Percentiles rank a stretch among this genome's conserved stretches.
phyloP scores from a whole-genome alignment of 2,329 filamentous ascomycete genomes.

The Coleophoma crateriformis region DNA sequence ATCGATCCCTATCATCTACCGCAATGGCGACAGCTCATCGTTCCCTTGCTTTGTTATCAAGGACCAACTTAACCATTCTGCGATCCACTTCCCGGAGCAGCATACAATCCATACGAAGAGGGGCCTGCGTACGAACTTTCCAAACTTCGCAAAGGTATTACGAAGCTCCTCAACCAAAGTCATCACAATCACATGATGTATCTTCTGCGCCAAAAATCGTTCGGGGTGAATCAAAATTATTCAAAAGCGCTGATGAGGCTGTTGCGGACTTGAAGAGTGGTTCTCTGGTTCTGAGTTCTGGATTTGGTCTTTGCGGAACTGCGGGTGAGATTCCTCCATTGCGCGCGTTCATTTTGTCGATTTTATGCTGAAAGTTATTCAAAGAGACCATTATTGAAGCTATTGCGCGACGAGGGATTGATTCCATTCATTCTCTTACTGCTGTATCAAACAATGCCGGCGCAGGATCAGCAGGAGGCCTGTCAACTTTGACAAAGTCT shows the following conservation, averaged over 20 bases:
- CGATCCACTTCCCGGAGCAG: slow-evolving; percentile 3
- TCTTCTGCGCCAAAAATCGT: slow-evolving; percentile 14
- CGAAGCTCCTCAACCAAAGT: slow-evolving; percentile 9
- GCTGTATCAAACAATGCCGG: slow-evolving; percentile 81
- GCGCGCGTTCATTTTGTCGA: neutral
- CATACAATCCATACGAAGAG: slow-evolving; percentile 2
- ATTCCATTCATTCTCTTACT: slow-evolving; percentile 53
- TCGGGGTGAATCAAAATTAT: slow-evolving; percentile 18
- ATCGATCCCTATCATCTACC: no score
- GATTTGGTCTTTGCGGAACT: slow-evolving; percentile 78
- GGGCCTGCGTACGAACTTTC: slow-evolving; percentile 1
- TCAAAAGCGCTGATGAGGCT: slow-evolving; percentile 19
- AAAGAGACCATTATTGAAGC: slow-evolving; percentile 67
- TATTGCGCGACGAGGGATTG: slow-evolving; percentile 52
- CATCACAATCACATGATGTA: slow-evolving; percentile 11
- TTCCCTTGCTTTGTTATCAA: no score
- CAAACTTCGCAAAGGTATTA: slow-evolving; percentile 8
- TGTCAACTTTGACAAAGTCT: slow-evolving; percentile 62
- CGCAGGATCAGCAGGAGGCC: slow-evolving; percentile 59
- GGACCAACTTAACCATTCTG: neutral
- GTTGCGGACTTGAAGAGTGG: slow-evolving; percentile 41
- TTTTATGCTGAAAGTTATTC: slow-evolving; percentile 3
- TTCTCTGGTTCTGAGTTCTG: slow-evolving; percentile 67
- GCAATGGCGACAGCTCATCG: no score
- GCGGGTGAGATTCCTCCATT: slow-evolving; percentile 40